These are phyloP conservation scores for Candida chauliodis DNA, from an alignment of 805 yeast genomes.

Conservation along the genomic window DNA sequence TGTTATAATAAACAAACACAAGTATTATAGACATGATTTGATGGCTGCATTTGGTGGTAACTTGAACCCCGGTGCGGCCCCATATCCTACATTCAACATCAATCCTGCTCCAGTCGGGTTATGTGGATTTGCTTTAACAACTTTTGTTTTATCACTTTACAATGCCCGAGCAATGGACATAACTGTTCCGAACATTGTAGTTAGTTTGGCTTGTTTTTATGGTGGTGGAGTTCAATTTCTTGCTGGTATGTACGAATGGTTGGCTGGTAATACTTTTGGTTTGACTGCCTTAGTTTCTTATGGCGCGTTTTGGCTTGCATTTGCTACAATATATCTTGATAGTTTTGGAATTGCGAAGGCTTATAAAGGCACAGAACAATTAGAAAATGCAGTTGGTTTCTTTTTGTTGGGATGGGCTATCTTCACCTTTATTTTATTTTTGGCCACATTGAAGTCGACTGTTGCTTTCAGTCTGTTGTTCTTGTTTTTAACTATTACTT, in stretches of 20 bases:
- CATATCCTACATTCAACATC: slow-evolving; percentile 50
- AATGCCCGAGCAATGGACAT: slow-evolving; percentile 56
- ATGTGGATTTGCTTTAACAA: slow-evolving; percentile 58
- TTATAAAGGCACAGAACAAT: slow-evolving; percentile 32
- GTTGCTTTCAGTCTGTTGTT: slow-evolving; percentile 59
- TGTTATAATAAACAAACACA: slow-evolving; percentile 26
- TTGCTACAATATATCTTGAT: slow-evolving; percentile 54
- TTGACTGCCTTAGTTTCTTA: slow-evolving; percentile 59
- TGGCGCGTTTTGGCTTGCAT: slow-evolving; percentile 72
- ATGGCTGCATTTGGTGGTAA: slow-evolving; percentile 38
- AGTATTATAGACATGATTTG: slow-evolving; percentile 30
- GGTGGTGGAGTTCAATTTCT: slow-evolving; percentile 60
- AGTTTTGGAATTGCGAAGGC: slow-evolving; percentile 60
- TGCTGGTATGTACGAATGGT: slow-evolving; percentile 67
- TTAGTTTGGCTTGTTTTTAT: slow-evolving; percentile 57
- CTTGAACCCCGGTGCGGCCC: slow-evolving; percentile 29
- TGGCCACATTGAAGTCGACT: slow-evolving; percentile 62
- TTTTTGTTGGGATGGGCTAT: slow-evolving; percentile 61
- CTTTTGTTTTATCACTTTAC: slow-evolving; percentile 55
- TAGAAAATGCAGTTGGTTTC: slow-evolving; percentile 54
- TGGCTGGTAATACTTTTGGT: slow-evolving; percentile 64
- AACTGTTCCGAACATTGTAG: slow-evolving; percentile 48
- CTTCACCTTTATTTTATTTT: slow-evolving; percentile 51
- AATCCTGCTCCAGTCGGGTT: slow-evolving; percentile 68
- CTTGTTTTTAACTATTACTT: slow-evolving; percentile 51